phyloP scores from a whole-genome alignment of 169 alveolate genomes.

The Eimeria zaria region DNA sequence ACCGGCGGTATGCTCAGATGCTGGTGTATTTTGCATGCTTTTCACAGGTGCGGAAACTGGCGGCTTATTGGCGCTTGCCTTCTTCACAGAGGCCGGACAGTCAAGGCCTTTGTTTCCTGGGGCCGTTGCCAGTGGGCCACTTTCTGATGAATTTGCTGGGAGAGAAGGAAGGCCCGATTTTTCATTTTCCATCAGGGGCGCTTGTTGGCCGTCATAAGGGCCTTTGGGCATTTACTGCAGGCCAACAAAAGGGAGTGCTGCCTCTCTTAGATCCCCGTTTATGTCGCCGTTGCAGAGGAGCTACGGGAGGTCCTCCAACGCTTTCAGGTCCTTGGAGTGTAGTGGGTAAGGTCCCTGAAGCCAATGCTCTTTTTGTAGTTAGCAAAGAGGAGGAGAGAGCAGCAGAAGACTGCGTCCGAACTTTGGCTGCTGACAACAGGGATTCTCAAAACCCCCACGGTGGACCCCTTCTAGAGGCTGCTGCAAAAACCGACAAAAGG shows the following conservation, averaged over 20 bases:
- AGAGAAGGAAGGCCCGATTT: conserved; percentile 87
- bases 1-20: neutral
- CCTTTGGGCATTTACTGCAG: conserved; percentile 88
- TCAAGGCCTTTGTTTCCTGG: conserved; percentile 90
- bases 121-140: conserved; percentile 84
- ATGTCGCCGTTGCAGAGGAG: conserved; percentile 74
- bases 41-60: conserved; percentile 88
- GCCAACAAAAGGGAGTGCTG: conserved; percentile 89
- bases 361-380: conserved; percentile 79
- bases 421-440: neutral
- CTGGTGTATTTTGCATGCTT: neutral
- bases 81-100: conserved; percentile 89
- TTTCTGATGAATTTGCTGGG: conserved; percentile 86
- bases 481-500: conserved; percentile 34
- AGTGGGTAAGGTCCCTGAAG: conserved; percentile 77
- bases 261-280: conserved; percentile 81
- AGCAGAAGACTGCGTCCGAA: conserved; percentile 49
- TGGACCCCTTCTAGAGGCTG: conserved; percentile 29
- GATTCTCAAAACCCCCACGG: neutral
- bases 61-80: conserved; percentile 83
- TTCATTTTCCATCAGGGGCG: conserved; percentile 84
- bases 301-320: conserved; percentile 50
- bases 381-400: conserved; percentile 74
- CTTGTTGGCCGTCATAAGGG: conserved; percentile 89
- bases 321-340: conserved; percentile 83